These are phyloP conservation scores for Hsuehochloa calcarea DNA, from an alignment of 176 grass and related monocot genomes.

Conservation along the genomic window DNA sequence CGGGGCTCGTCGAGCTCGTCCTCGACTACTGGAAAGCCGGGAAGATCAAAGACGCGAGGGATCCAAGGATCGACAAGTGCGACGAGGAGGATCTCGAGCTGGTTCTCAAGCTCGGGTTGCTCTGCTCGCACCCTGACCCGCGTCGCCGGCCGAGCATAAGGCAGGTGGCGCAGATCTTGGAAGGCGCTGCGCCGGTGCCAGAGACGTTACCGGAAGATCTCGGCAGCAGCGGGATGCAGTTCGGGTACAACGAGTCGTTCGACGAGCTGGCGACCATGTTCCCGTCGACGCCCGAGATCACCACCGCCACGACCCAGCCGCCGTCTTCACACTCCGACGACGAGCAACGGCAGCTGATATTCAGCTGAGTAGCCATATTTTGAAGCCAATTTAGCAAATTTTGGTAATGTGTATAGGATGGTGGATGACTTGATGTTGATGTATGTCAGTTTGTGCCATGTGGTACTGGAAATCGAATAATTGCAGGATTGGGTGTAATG, in stretches of 20 bases:
- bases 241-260: slow-evolving; percentile 41
- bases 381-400: neutral
- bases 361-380: neutral
- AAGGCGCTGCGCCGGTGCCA: slow-evolving; percentile 35
- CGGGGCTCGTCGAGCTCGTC: slow-evolving; percentile 60
- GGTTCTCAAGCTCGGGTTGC: slow-evolving; percentile 69
- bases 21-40: slow-evolving; percentile 56
- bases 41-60: slow-evolving; percentile 40
- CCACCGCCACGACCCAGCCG: neutral
- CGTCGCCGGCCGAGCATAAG: slow-evolving; percentile 58
- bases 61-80: slow-evolving; percentile 45
- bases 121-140: slow-evolving; percentile 69
- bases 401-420: neutral
- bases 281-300: slow-evolving; percentile 27
- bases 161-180: slow-evolving; percentile 59
- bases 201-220: slow-evolving; percentile 29
- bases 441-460: neutral
- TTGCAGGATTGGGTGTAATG: neutral
- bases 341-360: slow-evolving; percentile 1
- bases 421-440: neutral
- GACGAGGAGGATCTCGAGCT: slow-evolving; percentile 48
- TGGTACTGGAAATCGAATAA: neutral
- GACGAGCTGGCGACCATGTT: slow-evolving; percentile 47
- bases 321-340: slow-evolving; percentile 16
- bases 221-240: neutral